Evolutionary conservation across 805 yeast species (phyloP), one percentile per base, ranked within the genome.

Genomic region (Starmerella vaccinii): DNA sequence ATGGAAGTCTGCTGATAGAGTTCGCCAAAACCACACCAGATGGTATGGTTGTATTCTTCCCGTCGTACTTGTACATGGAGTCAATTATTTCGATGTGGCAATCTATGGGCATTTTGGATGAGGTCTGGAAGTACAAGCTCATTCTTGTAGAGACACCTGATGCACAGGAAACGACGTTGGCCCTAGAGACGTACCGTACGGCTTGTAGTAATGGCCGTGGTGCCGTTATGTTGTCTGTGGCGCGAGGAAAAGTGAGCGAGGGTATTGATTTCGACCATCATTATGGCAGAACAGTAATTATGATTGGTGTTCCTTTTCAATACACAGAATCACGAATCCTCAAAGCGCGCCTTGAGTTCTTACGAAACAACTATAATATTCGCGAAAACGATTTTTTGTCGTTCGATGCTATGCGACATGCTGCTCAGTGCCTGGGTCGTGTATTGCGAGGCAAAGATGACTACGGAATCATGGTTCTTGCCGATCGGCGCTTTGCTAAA

Each of bases 181-280:
- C 98, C 0, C 70, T 92, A 58, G 98, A 92, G 57, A 92, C 97
- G 0, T 92, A 89, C 65, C 73, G 98, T 61, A 84, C 88, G 29
- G 99, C 99, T 0, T 92, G 99, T 62, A 81, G 90, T 1, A 92
- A 92, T 66, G 99, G 99, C 4, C 74, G 98, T 57, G 99, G 99
- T 4, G 99, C 99, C 0, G 90, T 94, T 1, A 74, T 92, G 61
- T 74, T 92, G 37, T 87, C 96, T 32, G 99, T 92, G 53, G 99
- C 99, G 13, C 88, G 99, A 75, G 99, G 99, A 8, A 92, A 92
- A 64, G 98, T 92, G 1, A 84, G 95, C 0, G 99, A 92, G 68
- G 99, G 99, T 54, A 92, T 92, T 59, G 99, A 92, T 87, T 92
- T 92, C 70, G 97, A 92, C 64, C 96, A 92, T 65, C 98, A 92